Base-by-base conservation (phyloP, 805 yeast species). In the Sugiyamaella marilandica region DNA sequence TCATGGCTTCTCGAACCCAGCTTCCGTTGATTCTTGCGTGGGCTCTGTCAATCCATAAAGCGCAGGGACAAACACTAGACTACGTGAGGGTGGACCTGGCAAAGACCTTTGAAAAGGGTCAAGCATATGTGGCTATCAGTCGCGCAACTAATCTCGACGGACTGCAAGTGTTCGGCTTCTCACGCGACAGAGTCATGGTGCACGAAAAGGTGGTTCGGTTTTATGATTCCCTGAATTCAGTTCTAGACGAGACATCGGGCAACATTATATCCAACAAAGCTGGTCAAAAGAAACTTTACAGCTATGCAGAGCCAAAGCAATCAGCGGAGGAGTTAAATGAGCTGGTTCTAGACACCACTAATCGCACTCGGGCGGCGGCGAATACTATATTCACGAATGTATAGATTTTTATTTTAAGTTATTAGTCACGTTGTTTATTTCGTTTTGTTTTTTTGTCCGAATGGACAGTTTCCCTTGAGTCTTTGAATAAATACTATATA, bases 41-140 rank as follows among this genome's bases (percentile, higher is more conserved):
- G 97, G 90, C 99, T 0, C 69, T 94, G 43, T 90, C 97, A 0
- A 91, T 94, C 44, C 99, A 94, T 66, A 92, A 94, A 70, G 83
- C 97, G 0, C 99, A 92, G 67, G 99, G 99, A 0, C 91, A 92
- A 68, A 87, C 98, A 0, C 68, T 90, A 43, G 82, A 84, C 3
- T 75, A 79, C 51, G 90, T 87, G 2, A 78, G 78, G 56, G 96
- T 92, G 5, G 95, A 94, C 65, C 74, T 92, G 55, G 74, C 77
- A 35, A 75, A 76, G 52, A 82, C 86, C 1, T 92, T 92, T 68
- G 98, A 91, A 64, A 83, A 81, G 50, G 99, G 99, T 0, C 99
- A 94, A 66, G 95, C 96, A 0, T 94, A 94, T 65, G 99, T 94
- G 31, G 99, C 98, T 0, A 71, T 94, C 32, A 87, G 96, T 10